Evolutionary conservation across 805 yeast genomes (phyloP), one percentile per base, ranked within the genome.

Genomic region (Martiniozyma abietophila): DNA sequence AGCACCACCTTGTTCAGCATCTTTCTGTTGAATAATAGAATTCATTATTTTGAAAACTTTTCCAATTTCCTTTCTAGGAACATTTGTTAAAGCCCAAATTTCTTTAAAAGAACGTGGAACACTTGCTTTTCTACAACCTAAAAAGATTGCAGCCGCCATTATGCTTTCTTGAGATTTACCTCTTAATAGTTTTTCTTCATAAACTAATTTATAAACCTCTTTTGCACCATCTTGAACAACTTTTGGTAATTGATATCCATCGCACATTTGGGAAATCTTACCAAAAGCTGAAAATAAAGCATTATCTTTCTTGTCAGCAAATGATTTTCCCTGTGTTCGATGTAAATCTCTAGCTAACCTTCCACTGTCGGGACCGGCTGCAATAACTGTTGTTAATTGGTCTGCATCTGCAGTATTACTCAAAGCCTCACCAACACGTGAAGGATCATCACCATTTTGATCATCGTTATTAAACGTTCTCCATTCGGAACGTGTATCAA

Each of bases 351-450:
- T 67, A n/a, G 95, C 94, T 3, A 75, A 71, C 41, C 77, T 72
- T n/a, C 79, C 71, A 43, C 88, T 94, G 28, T 85, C 94, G 25
- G 84, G 83, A 14, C 80, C 86, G 39, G 78, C 76, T 18, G 95
- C 82, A 41, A 92, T 92, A 66, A 88, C 78, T 4, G 98, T 89
- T 11, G 94, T 84, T 36, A 89, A 74, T 57, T 88, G 94, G 48
- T 82, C 89, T 15, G 94, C 81, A 51, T 88, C 96, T 46, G 92
- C 67, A 35, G 88, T 64, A 8, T 96, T 96, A 54, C 88, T 88
- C 12, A 86, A 78, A 5, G 96, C 96, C 54, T 88, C 96, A 58
- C 98, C 98, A 43, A 89, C 98, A 82, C 98, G 97, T 45, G 92
- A 79, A 4, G 98, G 98, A 56, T 89, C 98, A 58, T 86, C 96